These are phyloP conservation scores for Colletotrichum camelliae DNA, from an alignment of 2,329 filamentous ascomycete genomes.

Conservation along the genomic window DNA sequence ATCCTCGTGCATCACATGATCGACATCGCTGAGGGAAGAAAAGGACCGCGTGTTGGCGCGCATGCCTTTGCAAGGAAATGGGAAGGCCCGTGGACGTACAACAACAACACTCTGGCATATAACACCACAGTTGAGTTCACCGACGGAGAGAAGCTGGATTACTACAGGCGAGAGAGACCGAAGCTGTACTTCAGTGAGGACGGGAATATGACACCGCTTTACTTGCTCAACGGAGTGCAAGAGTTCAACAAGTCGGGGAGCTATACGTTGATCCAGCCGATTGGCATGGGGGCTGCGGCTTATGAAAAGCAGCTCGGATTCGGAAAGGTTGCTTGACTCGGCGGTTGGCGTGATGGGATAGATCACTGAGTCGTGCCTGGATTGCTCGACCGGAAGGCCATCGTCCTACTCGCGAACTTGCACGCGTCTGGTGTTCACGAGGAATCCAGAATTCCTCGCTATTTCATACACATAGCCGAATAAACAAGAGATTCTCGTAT, in stretches of 20 bases:
- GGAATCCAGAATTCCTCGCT: not conserved
- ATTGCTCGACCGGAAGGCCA: not conserved
- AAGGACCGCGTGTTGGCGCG: conserved; percentile 32
- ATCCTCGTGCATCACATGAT: conserved; percentile 36
- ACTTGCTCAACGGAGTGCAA: conserved; percentile 53
- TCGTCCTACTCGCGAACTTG: not conserved
- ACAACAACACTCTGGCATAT: conserved; percentile 27
- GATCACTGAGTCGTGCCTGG: not conserved
- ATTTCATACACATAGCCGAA: not conserved
- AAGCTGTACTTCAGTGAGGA: conserved; percentile 55
- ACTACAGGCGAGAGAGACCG: conserved; percentile 50
- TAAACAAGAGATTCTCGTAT: not conserved
- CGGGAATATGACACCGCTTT: conserved; percentile 49
- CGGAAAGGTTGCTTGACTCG: not conserved
- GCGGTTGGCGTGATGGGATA: not conserved
- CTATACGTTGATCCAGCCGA: conserved; percentile 28
- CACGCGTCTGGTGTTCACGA: not conserved
- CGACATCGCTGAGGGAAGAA: conserved; percentile 30
- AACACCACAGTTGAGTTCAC: conserved; percentile 35
- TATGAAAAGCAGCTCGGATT: not conserved
- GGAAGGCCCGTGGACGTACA: conserved; percentile 34
- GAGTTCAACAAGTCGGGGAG: conserved; percentile 33
- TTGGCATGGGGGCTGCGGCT: conserved; percentile 15
- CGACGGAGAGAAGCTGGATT: conserved; percentile 43
- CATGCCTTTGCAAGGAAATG: conserved; percentile 32